phyloP scores from a whole-genome alignment of 495 filamentous ascomycete species.

The Annulohypoxylon maeteangense region DNA sequence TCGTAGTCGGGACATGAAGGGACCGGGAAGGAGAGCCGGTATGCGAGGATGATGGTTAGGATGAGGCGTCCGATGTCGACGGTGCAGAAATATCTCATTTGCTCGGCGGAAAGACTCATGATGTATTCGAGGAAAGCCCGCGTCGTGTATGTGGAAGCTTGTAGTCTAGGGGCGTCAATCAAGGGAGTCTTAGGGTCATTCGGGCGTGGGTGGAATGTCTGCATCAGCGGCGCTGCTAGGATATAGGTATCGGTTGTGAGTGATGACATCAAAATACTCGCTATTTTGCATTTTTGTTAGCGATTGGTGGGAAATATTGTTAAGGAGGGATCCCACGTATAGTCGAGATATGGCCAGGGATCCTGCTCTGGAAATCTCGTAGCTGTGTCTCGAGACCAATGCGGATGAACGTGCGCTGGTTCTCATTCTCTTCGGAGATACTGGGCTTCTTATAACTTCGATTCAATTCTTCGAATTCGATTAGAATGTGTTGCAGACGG shows the following conservation, averaged over 20 bases:
- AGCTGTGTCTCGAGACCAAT: slow-evolving; percentile 57
- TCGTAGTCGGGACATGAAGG: slow-evolving; percentile 53
- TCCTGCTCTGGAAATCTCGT: slow-evolving; percentile 50
- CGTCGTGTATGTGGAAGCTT: slow-evolving; percentile 31
- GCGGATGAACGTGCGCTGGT: slow-evolving; percentile 54
- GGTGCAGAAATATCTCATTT: slow-evolving; percentile 48
- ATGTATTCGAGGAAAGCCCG: slow-evolving; percentile 48
- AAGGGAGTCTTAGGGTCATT: slow-evolving; percentile 2
- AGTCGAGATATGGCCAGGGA: slow-evolving; percentile 43
- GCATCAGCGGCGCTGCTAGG: slow-evolving; percentile 51
- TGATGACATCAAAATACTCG: slow-evolving; percentile 48
- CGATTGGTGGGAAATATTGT: neutral
- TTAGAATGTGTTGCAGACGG: slow-evolving; percentile 52
- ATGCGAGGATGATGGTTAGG: slow-evolving; percentile 51
- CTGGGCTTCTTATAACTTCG: slow-evolving; percentile 37
- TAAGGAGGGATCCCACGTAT: slow-evolving; percentile 23
- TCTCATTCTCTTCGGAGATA: slow-evolving; percentile 43
- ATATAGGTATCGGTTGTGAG: slow-evolving; percentile 51
- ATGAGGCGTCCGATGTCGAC: slow-evolving; percentile 52
- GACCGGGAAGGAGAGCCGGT: slow-evolving; percentile 55
- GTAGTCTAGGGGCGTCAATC: slow-evolving; percentile 22
- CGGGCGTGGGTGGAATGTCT: slow-evolving; percentile 9
- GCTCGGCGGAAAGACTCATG: slow-evolving; percentile 26
- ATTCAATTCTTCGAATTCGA: slow-evolving; percentile 49
- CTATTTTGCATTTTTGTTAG: slow-evolving; percentile 31